Evolutionary conservation across 192 early-diverging fungal species (phyloP).

Genomic region (Rhizophagus clarus): DNA sequence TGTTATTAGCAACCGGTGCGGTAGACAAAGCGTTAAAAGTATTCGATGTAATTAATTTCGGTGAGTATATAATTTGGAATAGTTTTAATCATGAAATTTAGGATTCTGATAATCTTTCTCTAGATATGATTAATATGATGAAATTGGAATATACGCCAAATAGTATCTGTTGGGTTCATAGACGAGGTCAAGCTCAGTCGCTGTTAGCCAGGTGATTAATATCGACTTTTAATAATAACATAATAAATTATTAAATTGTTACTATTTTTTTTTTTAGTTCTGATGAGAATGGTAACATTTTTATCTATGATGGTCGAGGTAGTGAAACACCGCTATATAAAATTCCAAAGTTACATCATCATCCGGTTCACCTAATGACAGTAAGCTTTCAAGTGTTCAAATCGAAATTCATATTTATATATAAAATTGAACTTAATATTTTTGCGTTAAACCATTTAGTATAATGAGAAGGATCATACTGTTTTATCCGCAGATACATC

Average conservation of each 20-base stretch:
- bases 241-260: not conserved
- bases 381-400: constrained; percentile 37
- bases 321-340: constrained; percentile 63
- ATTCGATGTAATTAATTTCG: constrained; percentile 96
- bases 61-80: constrained; percentile 40
- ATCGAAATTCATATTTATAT: not conserved
- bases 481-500: constrained; percentile 82
- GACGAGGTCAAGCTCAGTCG: constrained; percentile 80
- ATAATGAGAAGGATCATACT: constrained; percentile 72
- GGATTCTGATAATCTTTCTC: not conserved
- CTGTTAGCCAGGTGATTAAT: constrained; percentile 73
- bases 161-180: constrained; percentile 82
- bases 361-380: constrained; percentile 79
- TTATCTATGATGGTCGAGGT: constrained; percentile 83
- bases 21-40: constrained; percentile 89
- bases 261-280: constrained; percentile 52
- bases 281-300: constrained; percentile 69
- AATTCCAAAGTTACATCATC: constrained; percentile 66
- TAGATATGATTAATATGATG: constrained; percentile 98
- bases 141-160: constrained; percentile 75
- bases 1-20: constrained; percentile 78
- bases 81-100: not conserved
- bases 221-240: not conserved
- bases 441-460: constrained; percentile 39
- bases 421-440: not conserved